Base-by-base conservation (phyloP, 805 yeast genomes). In the Candida orba region DNA sequence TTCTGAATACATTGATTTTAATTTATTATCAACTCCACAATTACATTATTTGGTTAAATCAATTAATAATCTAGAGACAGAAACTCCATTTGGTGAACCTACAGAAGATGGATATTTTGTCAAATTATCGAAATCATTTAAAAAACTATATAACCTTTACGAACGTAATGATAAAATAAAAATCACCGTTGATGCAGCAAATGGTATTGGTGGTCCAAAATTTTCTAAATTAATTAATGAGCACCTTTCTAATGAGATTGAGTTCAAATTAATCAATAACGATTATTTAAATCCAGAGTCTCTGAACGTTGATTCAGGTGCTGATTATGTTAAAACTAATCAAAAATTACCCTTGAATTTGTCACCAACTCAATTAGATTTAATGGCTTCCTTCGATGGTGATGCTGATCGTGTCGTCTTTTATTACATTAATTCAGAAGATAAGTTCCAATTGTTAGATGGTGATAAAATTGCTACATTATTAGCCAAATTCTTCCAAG, bases 391-490 rank as follows among this genome's bases (percentile, higher is more conserved):
- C 1, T 89, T 88, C 58, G 99, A 93, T 60, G 99, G 99, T 40
- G 99, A 93, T 62, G 98, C 99, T 5, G 99, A 93, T 62, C 73
- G 99, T 56, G 81, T 93, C 40, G 86, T 93, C 20, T 86, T 87
- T 58, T 93, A 84, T 62, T 83, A 76, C 60, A 63, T 68, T 37
- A 70, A 69, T 37, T 36, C 48, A 1, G 36, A 50, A 4, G 47
- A 48, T 0, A 58, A 62, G 4, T 84, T 84, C 60, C 66, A 71
- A 33, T 61, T 84, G 33, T 65, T 93, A 43, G 99, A 93, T 57
- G 99, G 99, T 50, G 99, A 93, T 64, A 89, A 87, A 64, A 85
- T 91, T 48, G 83, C 97, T 2, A 83, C 96, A 0, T 67, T 93
- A 46, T 75, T 87, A 43, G 95, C 96, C 1, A 68, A 72, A 37